Percentiles rank a stretch among this genome's conserved stretches.
Conservation (phyloP, 2,329 filamentous ascomycete species). For the Ophidiomyces ophidiicola region DNA sequence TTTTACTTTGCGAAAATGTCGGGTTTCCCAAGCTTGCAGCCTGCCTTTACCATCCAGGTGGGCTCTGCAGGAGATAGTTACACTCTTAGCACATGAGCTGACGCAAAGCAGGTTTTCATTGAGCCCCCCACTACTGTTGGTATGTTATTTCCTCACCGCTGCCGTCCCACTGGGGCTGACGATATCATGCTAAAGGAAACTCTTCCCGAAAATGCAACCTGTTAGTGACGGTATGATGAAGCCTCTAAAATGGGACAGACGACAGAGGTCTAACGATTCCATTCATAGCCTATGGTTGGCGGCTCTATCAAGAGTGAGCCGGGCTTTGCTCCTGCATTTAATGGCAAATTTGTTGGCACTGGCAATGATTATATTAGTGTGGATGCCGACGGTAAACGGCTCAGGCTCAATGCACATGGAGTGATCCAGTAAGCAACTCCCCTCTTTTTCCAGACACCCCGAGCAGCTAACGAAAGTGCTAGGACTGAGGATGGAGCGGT, state of each 20-base stretch:
- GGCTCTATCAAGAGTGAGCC: slow-evolving; percentile 28
- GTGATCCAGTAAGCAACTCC: slow-evolving; percentile 27
- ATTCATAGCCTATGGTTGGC: slow-evolving; percentile 27
- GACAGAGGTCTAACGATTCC: slow-evolving; percentile 1
- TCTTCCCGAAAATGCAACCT: slow-evolving; percentile 26
- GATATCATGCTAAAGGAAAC: slow-evolving; percentile 20
- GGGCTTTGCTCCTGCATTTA: slow-evolving; percentile 26
- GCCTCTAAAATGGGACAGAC: neutral
- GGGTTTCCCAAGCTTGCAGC: slow-evolving; percentile 29
- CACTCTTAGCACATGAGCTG: neutral
- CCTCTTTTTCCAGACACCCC: neutral
- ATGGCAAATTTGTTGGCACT: slow-evolving; percentile 27
- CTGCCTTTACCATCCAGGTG: slow-evolving; percentile 32
- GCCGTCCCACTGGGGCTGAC: slow-evolving; percentile 1
- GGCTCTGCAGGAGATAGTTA: slow-evolving; percentile 1
- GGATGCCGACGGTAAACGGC: slow-evolving; percentile 29
- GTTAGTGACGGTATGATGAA: slow-evolving; percentile 26
- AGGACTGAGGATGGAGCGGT: slow-evolving; percentile 27
- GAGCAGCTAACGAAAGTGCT: neutral
- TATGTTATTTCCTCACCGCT: slow-evolving; percentile 14
- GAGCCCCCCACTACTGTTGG: slow-evolving; percentile 24
- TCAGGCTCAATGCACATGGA: slow-evolving; percentile 32
- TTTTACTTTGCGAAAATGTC: slow-evolving; percentile 20
- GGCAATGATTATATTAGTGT: slow-evolving; percentile 35
- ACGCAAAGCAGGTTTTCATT: slow-evolving; percentile 23